Base-by-base conservation (phyloP, 768 basidiomycete genomes). In the Rhizopogon rudus region DNA sequence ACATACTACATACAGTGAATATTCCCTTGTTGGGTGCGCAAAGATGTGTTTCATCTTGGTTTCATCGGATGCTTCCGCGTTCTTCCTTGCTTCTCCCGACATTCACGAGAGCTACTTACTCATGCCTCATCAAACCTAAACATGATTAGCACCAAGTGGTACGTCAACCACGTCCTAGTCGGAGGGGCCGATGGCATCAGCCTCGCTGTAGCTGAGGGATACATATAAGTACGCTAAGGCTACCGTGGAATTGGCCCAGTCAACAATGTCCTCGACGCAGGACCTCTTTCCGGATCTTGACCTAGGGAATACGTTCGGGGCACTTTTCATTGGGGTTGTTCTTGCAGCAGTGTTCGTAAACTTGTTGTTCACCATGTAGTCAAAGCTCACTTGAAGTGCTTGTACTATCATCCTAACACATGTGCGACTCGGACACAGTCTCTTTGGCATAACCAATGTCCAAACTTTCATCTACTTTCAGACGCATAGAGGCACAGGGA, bases 201-300 rank as follows among this genome's bases (percentile, higher is more conserved):
- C 25, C 25, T 25, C 25, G 25, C 4, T 25, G 25, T 25, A 20
- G 22, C 33, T 31, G 44, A 29, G 35, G 4, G 7, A 35, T 25
- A 53, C 14, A 54, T 57, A 35, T 35, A 52, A 25, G 51, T 53
- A 44, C 31, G 31, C 31, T 33, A 33, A 33, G 31, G 37, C 54
- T 14, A 8, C 39, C 7, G 40, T 16, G 57, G 7, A 40, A 37
- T 58, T 8, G 53, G 53, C 29, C 50, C 46, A 25, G n/a, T 40
- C 40, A 40, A 40, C 40, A n/a, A 40, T 40, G 40, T 40, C 40
- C 3, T 40, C 16, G n/a, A 7, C n/a, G 40, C 40, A 40, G n/a
- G 6, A 17, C 40, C 6, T n/a, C 40, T n/a, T 17, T 8, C 40
- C 40, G n/a, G 16, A 17, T n/a, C 16, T 40, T 40, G n/a, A 40